Base-by-base conservation (phyloP, 192 early-diverging fungal species). In the Gaertneriomyces sp. region DNA sequence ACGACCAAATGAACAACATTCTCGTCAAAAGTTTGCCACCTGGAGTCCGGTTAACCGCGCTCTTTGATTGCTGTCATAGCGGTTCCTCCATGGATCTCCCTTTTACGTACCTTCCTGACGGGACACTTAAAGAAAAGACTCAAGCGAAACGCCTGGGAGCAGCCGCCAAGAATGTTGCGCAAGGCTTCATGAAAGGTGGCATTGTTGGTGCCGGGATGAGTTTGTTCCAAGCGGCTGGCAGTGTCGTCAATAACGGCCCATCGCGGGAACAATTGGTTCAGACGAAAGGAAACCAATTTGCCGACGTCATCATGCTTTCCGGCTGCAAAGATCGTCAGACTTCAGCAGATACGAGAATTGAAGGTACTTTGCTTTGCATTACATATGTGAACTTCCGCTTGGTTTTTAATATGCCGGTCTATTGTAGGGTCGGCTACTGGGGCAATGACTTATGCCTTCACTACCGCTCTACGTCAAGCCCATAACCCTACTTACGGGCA, bases 1-100 rank as follows among this genome's bases (percentile, higher is more conserved):
- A 89, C 60, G 86, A 86, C 68, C 62, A 68, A 1, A 74, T 80
- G 56, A 75, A 81, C 68, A 10, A 16, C 1, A 58, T 71, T 16
- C 45, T 81, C 3, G 71, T 74, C 51, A 42, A 65, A 40, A 33
- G 68, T 5, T 16, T 94, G 10, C 90, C 90, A 40, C 72, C 62
- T 8, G 89, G 90, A 0, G 82, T 77, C 17, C 87, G 88, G 19
- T 76, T 94, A 38, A 90, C 87, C 0, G 85, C 82, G 3, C 61
- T 94, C 19, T 87, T 92, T 59, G 70, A 91, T 71, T 90, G 81
- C 42, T 85, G 88, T 57, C 89, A 91, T 73, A 65, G 60, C 50
- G 77, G 76, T 7, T 75, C 73, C 1, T 19, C 71, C 1, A 45
- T 83, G 3, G 76, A 81, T 56, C 67, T 80, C 5, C 81, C 81